These are phyloP conservation scores for Trichosanthes cucumerina DNA, from an alignment of 306 rosid genomes.

Conservation along the genomic window DNA sequence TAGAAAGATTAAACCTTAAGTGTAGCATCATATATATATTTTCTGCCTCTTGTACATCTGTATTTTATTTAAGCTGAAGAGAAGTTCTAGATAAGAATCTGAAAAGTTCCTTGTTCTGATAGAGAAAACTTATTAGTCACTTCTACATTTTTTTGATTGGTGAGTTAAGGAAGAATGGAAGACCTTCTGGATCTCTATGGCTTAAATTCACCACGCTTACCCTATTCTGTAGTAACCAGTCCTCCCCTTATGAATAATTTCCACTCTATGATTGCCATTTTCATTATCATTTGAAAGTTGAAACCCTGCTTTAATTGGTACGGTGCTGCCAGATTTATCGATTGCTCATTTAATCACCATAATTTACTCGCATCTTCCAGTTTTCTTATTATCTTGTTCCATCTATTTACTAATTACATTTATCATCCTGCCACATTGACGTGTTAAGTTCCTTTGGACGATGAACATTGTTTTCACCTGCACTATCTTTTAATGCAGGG, in stretches of 20 bases:
- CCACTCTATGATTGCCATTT: not conserved
- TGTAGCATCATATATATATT: not conserved
- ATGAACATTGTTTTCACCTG: not conserved
- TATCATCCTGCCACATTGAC: not conserved
- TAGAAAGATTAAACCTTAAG: not conserved
- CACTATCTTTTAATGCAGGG: constrained; percentile 38
- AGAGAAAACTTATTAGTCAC: not conserved
- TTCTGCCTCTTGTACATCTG: not conserved
- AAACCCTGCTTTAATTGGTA: not conserved
- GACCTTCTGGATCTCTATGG: not conserved
- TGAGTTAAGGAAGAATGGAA: not conserved
- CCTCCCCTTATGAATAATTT: not conserved
- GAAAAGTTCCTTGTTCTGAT: not conserved
- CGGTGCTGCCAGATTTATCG: not conserved
- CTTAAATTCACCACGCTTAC: not conserved
- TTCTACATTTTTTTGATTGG: not conserved
- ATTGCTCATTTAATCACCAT: not conserved
- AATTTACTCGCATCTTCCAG: not conserved
- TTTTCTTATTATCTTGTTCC: not conserved
- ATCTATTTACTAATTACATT: not conserved
- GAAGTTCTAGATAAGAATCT: not conserved
- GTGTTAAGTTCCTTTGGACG: constrained; percentile 2
- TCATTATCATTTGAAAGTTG: constrained; percentile 3
- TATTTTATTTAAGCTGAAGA: not conserved
- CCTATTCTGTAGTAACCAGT: not conserved